These are phyloP conservation scores for Lipomyces spencermartinsiae DNA, from an alignment of 805 yeast species.

Conservation along the genomic window DNA sequence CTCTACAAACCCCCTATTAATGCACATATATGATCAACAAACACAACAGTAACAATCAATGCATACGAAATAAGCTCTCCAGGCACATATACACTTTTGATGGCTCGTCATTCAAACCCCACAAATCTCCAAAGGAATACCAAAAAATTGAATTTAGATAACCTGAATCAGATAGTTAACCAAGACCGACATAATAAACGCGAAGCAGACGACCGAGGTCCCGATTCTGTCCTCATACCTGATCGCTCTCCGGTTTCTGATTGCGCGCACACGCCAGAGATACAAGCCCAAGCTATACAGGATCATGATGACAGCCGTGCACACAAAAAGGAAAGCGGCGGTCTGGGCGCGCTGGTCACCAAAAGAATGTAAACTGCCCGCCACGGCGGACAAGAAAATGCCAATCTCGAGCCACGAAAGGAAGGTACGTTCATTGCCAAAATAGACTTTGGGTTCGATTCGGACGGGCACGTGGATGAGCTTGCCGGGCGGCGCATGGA, in stretches of 20 bases:
- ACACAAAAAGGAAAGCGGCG: conserved; percentile 85
- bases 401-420: conserved; percentile 93
- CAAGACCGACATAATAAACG: conserved; percentile 71
- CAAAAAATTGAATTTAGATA: background rate
- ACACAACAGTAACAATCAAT: background rate
- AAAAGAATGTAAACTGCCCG: conserved; percentile 82
- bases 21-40: background rate
- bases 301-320: conserved; percentile 77
- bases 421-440: conserved; percentile 96
- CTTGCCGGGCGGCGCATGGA: conserved; percentile 70
- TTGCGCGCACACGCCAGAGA: conserved; percentile 79
- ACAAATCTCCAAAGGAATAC: background rate
- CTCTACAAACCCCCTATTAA: background rate
- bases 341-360: conserved; percentile 71
- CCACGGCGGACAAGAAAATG: conserved; percentile 85
- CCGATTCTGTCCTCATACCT: conserved; percentile 88
- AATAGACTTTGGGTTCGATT: conserved; percentile 98
- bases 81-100: background rate
- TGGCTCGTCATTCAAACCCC: too few relatives aligned
- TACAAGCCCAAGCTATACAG: conserved; percentile 75
- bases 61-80: background rate
- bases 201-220: conserved; percentile 79
- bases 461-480: conserved; percentile 90
- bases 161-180: conserved; percentile 44
- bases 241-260: conserved; percentile 81